A percentile compares a stretch with the other conserved stretches of the same genome.
These are phyloP conservation scores for Phytophthora brassicae DNA, from an alignment of 352 stramenopile species.

Conservation along the genomic window DNA sequence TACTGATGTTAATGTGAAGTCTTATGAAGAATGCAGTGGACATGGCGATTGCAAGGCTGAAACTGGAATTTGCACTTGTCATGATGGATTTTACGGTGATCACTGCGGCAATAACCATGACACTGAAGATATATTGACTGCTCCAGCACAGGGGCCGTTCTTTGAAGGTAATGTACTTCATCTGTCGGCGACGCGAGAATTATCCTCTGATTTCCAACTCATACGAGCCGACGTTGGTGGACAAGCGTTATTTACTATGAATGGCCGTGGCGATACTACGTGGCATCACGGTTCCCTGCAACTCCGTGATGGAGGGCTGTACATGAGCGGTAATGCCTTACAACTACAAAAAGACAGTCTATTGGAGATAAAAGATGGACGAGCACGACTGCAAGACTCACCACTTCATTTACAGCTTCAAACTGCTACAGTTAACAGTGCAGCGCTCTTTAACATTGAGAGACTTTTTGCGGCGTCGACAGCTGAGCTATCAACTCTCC, in stretches of 20 bases:
- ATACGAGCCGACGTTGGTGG: conserved; percentile 60
- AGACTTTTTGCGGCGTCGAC: conserved; percentile 21
- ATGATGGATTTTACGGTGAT: conserved; percentile 70
- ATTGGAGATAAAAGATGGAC: conserved; percentile 49
- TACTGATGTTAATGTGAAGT: conserved; percentile 43
- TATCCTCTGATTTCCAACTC: conserved; percentile 65
- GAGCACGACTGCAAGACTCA: conserved; percentile 45
- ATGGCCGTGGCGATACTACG: conserved; percentile 54
- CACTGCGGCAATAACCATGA: conserved; percentile 70
- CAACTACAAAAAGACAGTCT: conserved; percentile 49
- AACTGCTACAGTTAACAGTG: background rate
- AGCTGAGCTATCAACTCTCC: conserved; percentile 13
- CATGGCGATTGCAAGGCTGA: conserved; percentile 55
- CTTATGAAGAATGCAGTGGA: conserved; percentile 60
- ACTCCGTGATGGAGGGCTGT: conserved; percentile 22
- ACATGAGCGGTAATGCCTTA: conserved; percentile 30
- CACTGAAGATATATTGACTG: conserved; percentile 58
- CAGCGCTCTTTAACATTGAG: conserved; percentile 45
- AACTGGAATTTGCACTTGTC: conserved; percentile 56
- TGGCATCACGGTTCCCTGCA: conserved; percentile 31
- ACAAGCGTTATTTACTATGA: conserved; percentile 59
- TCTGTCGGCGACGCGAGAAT: conserved; percentile 44
- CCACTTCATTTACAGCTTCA: conserved; percentile 37
- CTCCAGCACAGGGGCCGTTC: conserved; percentile 51
- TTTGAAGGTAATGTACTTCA: conserved; percentile 72